A percentile compares a stretch with the other conserved stretches of the same genome.
Evolutionary conservation across 2,329 filamentous ascomycete genomes (phyloP).

Genomic region (Ramichloridium luteum): DNA sequence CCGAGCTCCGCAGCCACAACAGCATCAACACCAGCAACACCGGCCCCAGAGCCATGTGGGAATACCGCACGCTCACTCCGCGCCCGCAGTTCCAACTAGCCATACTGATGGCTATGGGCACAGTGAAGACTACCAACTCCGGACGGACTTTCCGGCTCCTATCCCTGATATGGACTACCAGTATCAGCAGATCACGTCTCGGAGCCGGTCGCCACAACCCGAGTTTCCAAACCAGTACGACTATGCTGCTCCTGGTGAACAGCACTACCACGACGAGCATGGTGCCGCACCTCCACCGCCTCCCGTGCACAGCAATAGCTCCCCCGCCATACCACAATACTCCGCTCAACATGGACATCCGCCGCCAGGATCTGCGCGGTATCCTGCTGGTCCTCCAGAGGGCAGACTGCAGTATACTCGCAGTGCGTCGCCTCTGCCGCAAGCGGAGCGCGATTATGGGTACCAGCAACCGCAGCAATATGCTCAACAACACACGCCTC

Average conservation of each 20-base stretch:
- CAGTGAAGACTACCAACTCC: constrained; percentile 18
- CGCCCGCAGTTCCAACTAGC: constrained; percentile 42
- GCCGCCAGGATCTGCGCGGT: constrained; percentile 12
- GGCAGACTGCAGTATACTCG: constrained; percentile 18
- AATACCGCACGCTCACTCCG: constrained; percentile 34
- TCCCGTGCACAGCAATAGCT: constrained; percentile 26
- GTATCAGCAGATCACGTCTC: constrained; percentile 18
- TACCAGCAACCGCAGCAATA: constrained; percentile 11
- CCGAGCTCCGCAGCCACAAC: constrained; percentile 10
- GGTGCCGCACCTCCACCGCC: constrained; percentile 24
- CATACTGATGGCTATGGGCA: constrained; percentile 26
- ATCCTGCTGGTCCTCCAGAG: constrained; percentile 15
- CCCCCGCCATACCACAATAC: constrained; percentile 20
- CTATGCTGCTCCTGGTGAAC: constrained; percentile 12
- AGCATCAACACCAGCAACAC: constrained; percentile 4
- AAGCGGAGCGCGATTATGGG: constrained; percentile 19
- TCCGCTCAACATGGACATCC: constrained; percentile 8
- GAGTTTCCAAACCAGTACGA: constrained; percentile 20
- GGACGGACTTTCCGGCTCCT: constrained; percentile 22
- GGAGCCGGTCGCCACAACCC: constrained; percentile 17
- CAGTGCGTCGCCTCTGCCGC: constrained; percentile 20
- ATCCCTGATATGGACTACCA: constrained; percentile 25
- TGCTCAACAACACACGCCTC: too few relatives aligned
- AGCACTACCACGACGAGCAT: constrained; percentile 16
- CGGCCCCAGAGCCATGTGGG: constrained; percentile 16